phyloP scores from a whole-genome alignment of 2,329 filamentous ascomycete species.

The Apiospora hydei region DNA sequence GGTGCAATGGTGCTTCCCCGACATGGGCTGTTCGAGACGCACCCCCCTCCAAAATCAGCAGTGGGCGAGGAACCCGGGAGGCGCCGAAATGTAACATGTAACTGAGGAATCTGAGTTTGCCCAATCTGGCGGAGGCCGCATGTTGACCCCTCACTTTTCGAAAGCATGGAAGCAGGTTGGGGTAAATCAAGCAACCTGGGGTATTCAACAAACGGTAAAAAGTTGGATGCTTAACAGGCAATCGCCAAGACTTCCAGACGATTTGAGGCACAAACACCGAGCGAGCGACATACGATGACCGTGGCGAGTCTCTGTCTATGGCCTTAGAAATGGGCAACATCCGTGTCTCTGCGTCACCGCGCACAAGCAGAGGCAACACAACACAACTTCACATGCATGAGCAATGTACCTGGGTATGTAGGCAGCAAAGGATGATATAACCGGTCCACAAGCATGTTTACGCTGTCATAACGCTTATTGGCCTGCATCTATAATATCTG shows the following conservation, averaged over 20 bases:
- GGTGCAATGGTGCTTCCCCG: background rate
- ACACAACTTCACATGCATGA: background rate
- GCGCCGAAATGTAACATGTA: background rate
- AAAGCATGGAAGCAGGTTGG: background rate
- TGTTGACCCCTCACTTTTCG: slow-evolving; percentile 8
- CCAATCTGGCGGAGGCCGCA: background rate
- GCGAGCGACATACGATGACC: too few relatives aligned
- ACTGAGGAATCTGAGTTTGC: background rate
- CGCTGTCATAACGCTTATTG: background rate
- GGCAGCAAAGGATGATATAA: background rate
- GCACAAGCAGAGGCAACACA: background rate
- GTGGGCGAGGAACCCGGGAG: background rate
- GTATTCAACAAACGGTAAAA: background rate
- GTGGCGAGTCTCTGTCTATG: too few relatives aligned
- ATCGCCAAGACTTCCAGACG: too few relatives aligned
- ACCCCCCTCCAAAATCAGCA: background rate
- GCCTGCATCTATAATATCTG: background rate
- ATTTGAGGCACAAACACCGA: background rate
- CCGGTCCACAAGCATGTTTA: background rate
- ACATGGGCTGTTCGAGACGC: background rate
- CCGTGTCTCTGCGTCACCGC: too few relatives aligned
- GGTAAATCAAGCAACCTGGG: background rate
- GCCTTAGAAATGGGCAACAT: too few relatives aligned
- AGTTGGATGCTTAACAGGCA: background rate
- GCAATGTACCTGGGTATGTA: background rate